These are phyloP conservation scores for Drosera spatulata DNA, from an alignment of 179 eudicot genomes.

Conservation along the genomic window DNA sequence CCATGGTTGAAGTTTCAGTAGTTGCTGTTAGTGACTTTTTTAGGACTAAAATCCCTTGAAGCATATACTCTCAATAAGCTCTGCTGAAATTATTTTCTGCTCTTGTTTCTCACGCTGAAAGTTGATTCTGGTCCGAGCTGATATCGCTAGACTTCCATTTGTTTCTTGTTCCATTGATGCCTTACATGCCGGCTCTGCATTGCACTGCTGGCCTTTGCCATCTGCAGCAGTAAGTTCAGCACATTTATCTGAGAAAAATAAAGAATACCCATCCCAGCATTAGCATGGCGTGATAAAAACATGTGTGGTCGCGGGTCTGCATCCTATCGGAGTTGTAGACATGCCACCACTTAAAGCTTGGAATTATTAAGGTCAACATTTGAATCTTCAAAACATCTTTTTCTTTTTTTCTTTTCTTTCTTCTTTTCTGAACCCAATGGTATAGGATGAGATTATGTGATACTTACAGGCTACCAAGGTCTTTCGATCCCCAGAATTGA, in stretches of 20 bases:
- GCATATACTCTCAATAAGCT: background rate
- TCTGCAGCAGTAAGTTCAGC: constrained; percentile 62
- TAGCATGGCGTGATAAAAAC: background rate
- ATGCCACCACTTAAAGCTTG: too few relatives aligned
- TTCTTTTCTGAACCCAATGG: too few relatives aligned
- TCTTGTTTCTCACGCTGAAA: constrained; percentile 29
- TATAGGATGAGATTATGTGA: too few relatives aligned
- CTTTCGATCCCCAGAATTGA: too few relatives aligned
- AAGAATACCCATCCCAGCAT: background rate
- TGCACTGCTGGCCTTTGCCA: constrained; percentile 99
- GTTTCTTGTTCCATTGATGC: constrained; percentile 80
- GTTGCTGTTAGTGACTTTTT: background rate
- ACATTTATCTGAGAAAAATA: background rate
- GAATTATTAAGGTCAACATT: too few relatives aligned
- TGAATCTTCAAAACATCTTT: too few relatives aligned
- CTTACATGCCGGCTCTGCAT: constrained; percentile 97
- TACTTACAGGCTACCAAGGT: too few relatives aligned
- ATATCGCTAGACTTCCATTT: constrained; percentile 92
- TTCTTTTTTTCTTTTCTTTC: too few relatives aligned
- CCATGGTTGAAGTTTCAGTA: background rate
- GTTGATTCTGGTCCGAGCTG: constrained; percentile 80
- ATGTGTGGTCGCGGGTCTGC: background rate
- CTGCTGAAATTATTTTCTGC: constrained; percentile 1
- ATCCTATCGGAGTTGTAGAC: too few relatives aligned
- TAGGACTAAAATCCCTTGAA: background rate